Evolutionary conservation across 306 rosid species (phyloP), one percentile per base, ranked within the genome.

Genomic region (Quercus dentata): DNA sequence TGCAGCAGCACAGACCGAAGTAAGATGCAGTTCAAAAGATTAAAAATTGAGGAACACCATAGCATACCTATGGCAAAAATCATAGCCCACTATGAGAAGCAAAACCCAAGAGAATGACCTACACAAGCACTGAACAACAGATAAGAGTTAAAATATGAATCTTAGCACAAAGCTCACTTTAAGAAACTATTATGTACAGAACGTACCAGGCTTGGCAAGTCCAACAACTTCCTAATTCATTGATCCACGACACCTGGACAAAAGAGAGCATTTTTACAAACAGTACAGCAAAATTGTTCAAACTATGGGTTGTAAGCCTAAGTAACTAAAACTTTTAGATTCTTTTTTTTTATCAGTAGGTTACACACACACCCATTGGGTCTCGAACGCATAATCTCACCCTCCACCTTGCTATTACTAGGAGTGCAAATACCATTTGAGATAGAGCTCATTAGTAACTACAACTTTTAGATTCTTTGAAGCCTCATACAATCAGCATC

Each of bases 191-290:
- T 68, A 81, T 59, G 76, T 63, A 69, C 23, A 61, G n/a, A 77
- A 82, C 92, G 79, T 86, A 84, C 87, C 85, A 67, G 83, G 30
- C 82, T 67, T 69, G 56, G 74, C 59, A 74, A 80, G 76, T 55
- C 57, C 64, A 55, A 71, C 59, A 54, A 70, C 71, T 64, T 82
- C 81, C 90, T 93, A 95, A 85, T 95, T 95, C 80, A 95, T 55
- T 69, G 99, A 95, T 83, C 99, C 96, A 46, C 96, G 97, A 74
- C 99, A 95, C 89, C 99, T 93, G 90, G 76, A 79, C 74, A 68
- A 74, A 81, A 54, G 5, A 76, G 41, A 72, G 15, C 52, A 38
- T 52, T 69, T 74, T 85, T 71, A 78, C 71, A 69, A 51, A 49
- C 33, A 33, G 41, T 6, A 25, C 23, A 31, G 38, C 71, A 54